Conservation (phyloP, 306 rosid species). For the Rosa persica region DNA sequence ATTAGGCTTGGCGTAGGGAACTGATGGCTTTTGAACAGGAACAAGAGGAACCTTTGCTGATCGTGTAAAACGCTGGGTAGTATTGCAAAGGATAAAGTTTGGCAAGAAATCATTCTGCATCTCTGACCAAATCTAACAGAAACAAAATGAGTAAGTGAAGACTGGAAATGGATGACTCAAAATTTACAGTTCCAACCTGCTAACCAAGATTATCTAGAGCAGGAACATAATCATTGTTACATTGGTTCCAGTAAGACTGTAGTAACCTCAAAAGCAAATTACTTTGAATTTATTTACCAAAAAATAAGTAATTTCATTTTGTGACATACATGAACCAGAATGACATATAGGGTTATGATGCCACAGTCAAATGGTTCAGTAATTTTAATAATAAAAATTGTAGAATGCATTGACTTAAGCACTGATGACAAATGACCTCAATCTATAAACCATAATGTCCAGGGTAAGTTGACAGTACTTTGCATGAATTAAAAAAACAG, state of each 20-base stretch:
- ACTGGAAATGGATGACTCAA: conserved; percentile 19
- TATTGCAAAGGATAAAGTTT: conserved; percentile 89
- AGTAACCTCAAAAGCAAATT: not conserved
- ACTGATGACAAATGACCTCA: not conserved
- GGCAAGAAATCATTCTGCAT: conserved; percentile 96
- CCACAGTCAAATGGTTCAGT: not conserved
- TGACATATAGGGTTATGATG: not conserved
- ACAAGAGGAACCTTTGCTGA: conserved; percentile 63
- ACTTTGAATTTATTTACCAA: not conserved
- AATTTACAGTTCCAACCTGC: not conserved
- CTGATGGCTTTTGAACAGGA: conserved; percentile 94
- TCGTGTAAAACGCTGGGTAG: conserved; percentile 89
- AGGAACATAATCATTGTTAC: not conserved
- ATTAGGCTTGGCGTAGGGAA: conserved; percentile 90
- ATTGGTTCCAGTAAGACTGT: not conserved
- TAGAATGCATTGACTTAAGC: not conserved
- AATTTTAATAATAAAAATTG: not conserved
- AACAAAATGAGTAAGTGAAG: conserved; percentile 32
- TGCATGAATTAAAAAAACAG: not conserved
- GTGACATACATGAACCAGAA: not conserved
- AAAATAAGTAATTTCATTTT: not conserved
- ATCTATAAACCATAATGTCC: conserved; percentile 1
- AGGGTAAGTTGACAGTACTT: not conserved
- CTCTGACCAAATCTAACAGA: conserved; percentile 90
- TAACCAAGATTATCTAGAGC: not conserved